Base-by-base conservation (phyloP, 2,329 filamentous ascomycete genomes). In the Fusarium sp. region DNA sequence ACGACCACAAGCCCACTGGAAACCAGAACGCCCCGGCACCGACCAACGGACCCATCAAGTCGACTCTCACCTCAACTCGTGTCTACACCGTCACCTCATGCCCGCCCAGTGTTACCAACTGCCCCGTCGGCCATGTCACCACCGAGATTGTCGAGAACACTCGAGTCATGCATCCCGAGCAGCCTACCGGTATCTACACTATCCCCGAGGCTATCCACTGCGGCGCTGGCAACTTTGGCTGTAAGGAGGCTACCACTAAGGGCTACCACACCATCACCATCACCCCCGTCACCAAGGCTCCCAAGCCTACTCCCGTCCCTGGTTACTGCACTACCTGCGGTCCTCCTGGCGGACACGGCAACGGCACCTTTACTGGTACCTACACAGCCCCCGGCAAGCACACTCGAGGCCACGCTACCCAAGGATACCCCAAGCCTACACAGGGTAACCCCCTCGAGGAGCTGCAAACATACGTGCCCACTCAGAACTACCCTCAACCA, bases 1-100 rank as follows among this genome's bases (percentile, higher is more conserved):
- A 54, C 8, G 38, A 50, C 36, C 28, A 19, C 3, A 47, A 62
- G 1, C 32, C 46, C 2, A 39, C 24, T n/a, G 35, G 44, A 15
- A 36, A 35, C 15, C 34, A 57, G 28, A 25, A 34, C 4, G 49
- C 52, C 9, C 58, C 60, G 9, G 35, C 45, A 3, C 52, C 61
- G 1, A 63, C 66, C 22, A 60, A 58, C 28, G 52, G 35, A 0
- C 65, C 62, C 5, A 29, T 53, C 7, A 35, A 78, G 49, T 76
- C 74, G 25, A 76, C 82, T 69, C 74, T 85, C 76, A 85, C 81
- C 77, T 75, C 79, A 67, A 86, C 83, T 62, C 79, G 79, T 69
- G 78, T 84, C 72, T 77, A 83, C 69, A 87, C 84, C 73, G 77
- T 87, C 77, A 86, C 83, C 70, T 81, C 80, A 35, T 87, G 85